Evolutionary conservation across 371 early-diverging fungal species (phyloP), one percentile per base, ranked within the genome.

Genomic region (Lichtheimia ornata): DNA sequence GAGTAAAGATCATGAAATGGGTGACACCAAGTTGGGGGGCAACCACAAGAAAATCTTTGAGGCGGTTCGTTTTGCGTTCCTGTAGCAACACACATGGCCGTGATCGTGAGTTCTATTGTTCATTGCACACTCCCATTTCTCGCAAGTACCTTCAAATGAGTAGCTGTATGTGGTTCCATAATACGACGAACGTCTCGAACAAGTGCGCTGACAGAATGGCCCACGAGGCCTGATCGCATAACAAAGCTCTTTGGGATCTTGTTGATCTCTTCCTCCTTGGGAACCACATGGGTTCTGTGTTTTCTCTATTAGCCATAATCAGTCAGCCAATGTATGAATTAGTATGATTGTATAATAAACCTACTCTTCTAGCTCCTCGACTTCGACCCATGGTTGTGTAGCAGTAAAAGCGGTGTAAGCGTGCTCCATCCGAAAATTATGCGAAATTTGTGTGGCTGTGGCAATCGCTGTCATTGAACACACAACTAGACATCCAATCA

Each of bases 111-210:
- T 50, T n/a, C 27, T 47, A 17, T 35, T n/a, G 28, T 60, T 25
- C 18, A 42, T 3, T 24, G 25, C 45, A 20, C 14, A 2, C 0
- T 22, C 12, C 61, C 44, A n/a, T 20, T 59, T 53, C 24, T 30
- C 13, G 12, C 0, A 35, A 60, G 53, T 71, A 89, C 93, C 74
- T 81, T 82, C 43, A 96, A 84, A 51, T 82, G 79, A 9, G 79
- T 70, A 5, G 96, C 96, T 5, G 97, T 95, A 76, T 97, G 86
- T 12, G 99, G 99, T 71, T 94, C 94, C 93, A 98, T 93, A 44
- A 94, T 82, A 49, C 81, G 84, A 30, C 99, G 87, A 24, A 96
- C 77, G 73, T 98, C 96, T 50, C 70, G 69, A 20, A 96, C 94
- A 17, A 98, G 88, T 9, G 82, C 83, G 14, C 85, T 72, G 15